A percentile compares a stretch with the other conserved stretches of the same genome.
Conservation (phyloP, 805 yeast genomes). For the Kuraishia cidri region DNA sequence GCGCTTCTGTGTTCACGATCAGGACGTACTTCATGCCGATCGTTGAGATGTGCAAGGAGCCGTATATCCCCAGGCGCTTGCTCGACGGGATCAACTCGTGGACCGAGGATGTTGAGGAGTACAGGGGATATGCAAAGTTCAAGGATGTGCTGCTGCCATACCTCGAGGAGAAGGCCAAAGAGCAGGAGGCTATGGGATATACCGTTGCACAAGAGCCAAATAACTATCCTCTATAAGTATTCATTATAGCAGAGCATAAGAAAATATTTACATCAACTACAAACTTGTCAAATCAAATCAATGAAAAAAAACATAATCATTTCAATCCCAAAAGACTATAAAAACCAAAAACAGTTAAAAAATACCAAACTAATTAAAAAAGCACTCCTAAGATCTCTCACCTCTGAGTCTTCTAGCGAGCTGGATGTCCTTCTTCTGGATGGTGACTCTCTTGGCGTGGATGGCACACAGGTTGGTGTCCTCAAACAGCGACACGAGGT, state of each 20-base stretch:
- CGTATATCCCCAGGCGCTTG: conserved; percentile 51
- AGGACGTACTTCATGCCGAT: conserved; percentile 57
- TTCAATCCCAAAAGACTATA: background rate
- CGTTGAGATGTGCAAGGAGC: conserved; percentile 45
- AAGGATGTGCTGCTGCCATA: conserved; percentile 48
- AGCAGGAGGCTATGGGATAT: conserved; percentile 36
- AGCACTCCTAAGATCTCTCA: conserved; percentile 64
- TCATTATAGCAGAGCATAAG: background rate
- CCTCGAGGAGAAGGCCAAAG: conserved; percentile 33
- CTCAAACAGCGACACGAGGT: conserved; percentile 90
- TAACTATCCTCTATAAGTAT: conserved; percentile 29
- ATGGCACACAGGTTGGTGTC: conserved; percentile 98
- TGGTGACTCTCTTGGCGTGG: conserved; percentile 98
- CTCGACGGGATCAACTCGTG: conserved; percentile 51
- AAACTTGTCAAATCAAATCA: background rate
- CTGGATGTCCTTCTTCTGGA: conserved; percentile 97
- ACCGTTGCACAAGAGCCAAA: conserved; percentile 28
- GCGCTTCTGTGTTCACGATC: conserved; percentile 50
- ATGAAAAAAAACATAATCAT: background rate
- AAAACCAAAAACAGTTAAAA: background rate
- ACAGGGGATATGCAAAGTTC: conserved; percentile 49
- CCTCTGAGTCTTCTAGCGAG: conserved; percentile 98
- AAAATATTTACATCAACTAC: background rate
- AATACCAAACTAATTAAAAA: background rate
- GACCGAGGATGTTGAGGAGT: conserved; percentile 50